Conservation (phyloP, 2,329 filamentous ascomycete genomes). For the Talaromyces marneffei region DNA sequence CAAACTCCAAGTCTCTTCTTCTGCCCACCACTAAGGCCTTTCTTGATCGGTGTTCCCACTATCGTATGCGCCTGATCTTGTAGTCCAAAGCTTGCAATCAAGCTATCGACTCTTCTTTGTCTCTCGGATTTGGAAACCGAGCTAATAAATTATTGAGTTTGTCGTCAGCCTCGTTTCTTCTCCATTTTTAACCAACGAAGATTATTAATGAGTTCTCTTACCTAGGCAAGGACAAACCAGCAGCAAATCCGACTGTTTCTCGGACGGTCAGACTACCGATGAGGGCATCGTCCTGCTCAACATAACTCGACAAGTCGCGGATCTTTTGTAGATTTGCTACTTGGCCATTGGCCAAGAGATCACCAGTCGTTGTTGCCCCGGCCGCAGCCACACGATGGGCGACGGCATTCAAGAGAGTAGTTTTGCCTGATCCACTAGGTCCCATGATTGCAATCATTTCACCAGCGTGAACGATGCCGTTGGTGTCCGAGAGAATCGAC, state of each 20-base stretch:
- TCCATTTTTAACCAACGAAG: background rate
- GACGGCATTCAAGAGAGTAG: conserved; percentile 74
- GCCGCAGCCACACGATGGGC: conserved; percentile 56
- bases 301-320: conserved; percentile 59
- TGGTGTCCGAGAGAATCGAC: background rate
- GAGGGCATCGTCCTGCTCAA: conserved; percentile 82
- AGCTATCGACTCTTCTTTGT: conserved; percentile 57
- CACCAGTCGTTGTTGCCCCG: conserved; percentile 49
- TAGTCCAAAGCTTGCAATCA: conserved; percentile 70
- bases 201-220: conserved; percentile 27
- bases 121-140: conserved; percentile 50
- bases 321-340: conserved; percentile 51
- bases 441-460: conserved; percentile 78
- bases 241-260: conserved; percentile 74
- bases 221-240: conserved; percentile 58
- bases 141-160: background rate
- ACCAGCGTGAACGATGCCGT: conserved; percentile 38
- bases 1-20: conserved; percentile 75
- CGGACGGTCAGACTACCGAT: conserved; percentile 73
- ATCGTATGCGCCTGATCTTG: conserved; percentile 62
- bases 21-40: conserved; percentile 79
- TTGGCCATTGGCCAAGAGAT: conserved; percentile 59
- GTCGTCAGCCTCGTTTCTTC: background rate
- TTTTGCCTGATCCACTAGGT: conserved; percentile 67
- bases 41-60: conserved; percentile 74